A percentile compares a stretch with the other conserved stretches of the same genome.
These are phyloP conservation scores for Phytophthora hibernalis DNA, from an alignment of 352 stramenopile genomes.

Conservation along the genomic window DNA sequence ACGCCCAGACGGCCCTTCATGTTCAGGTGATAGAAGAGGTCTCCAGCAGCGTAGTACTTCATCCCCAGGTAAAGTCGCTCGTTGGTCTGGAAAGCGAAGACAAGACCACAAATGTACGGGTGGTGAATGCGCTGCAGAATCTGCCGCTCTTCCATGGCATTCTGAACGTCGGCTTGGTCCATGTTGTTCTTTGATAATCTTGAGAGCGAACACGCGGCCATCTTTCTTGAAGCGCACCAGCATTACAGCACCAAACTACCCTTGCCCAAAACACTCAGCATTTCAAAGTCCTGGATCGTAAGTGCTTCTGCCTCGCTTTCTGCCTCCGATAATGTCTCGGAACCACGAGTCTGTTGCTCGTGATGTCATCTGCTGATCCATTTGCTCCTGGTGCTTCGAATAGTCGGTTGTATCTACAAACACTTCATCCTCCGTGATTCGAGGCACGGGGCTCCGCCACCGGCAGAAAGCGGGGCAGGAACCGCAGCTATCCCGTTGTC, in stretches of 20 bases:
- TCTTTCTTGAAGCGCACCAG: constrained; percentile 91
- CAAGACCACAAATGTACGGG: constrained; percentile 87
- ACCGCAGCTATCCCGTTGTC: constrained; percentile 9
- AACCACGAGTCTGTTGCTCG: constrained; percentile 16
- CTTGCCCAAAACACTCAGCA: constrained; percentile 88
- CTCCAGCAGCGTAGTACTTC: constrained; percentile 90
- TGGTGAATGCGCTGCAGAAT: constrained; percentile 91
- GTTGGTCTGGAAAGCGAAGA: constrained; percentile 92
- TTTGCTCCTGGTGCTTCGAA: constrained; percentile 38
- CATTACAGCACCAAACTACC: constrained; percentile 89
- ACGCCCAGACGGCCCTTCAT: constrained; percentile 73
- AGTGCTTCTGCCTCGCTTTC: constrained; percentile 53
- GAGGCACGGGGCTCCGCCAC: constrained; percentile 25
- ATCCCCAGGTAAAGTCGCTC: constrained; percentile 90
- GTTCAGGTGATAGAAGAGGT: constrained; percentile 91
- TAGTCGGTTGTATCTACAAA: constrained; percentile 47
- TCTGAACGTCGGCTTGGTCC: constrained; percentile 84
- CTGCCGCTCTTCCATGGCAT: constrained; percentile 90
- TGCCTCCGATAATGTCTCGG: constrained; percentile 12
- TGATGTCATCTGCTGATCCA: constrained; percentile 28
- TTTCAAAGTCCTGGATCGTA: constrained; percentile 92
- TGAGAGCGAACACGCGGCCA: constrained; percentile 87
- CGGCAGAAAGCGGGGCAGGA: background rate
- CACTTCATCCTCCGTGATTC: constrained; percentile 44
- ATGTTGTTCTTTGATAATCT: constrained; percentile 93